Evolutionary conservation across 2,329 filamentous ascomycete genomes (phyloP), one percentile per base, ranked within the genome.

Genomic region (Dissoconium aciculare): DNA sequence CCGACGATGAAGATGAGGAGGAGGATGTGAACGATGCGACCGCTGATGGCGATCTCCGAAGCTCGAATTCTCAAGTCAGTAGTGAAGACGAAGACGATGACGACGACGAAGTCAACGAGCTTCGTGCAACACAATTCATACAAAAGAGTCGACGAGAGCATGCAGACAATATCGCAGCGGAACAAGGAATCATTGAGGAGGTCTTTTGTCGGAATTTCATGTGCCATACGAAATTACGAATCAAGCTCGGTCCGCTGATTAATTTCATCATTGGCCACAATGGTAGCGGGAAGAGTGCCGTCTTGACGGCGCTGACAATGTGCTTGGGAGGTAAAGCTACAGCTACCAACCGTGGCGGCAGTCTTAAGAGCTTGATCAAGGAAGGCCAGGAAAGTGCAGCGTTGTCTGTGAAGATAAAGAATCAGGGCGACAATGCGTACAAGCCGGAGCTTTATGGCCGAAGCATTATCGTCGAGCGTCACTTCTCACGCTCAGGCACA

Each of bases 191-290:
- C 32, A 78, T 95, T 27, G 78, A 93, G 53, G 76, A 76, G 39
- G 78, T 95, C 33, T 78, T 74, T 21, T 91, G 84, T 53, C 70
- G 74, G 45, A 94, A 94, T 53, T 95, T 95, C 57, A 95, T 95
- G 89, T 95, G 87, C 49, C 89, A 98, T 53, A 65, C 74, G 26
- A 74, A 77, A 33, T 67, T 95, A 11, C 72, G 78, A 26, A 79
- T 92, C 36, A 70, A 78, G 34, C 65, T 98, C n/a, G 89, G 89
- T 0, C 89, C 89, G 0, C 63, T 94, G 21, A 91, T 98, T 55
- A 98, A 98, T 56, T 98, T 98, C 57, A 85, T 98, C 38, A 85
- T 94, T 33, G 89, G 89, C 11, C 84, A 93, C 54, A 98, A 98
- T 51, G 89, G 89, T 17, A 95, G 87, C 51, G 89, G 89, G 19